Conservation (phyloP, 2,329 filamentous ascomycete species). For the Elsinoe ampelina region DNA sequence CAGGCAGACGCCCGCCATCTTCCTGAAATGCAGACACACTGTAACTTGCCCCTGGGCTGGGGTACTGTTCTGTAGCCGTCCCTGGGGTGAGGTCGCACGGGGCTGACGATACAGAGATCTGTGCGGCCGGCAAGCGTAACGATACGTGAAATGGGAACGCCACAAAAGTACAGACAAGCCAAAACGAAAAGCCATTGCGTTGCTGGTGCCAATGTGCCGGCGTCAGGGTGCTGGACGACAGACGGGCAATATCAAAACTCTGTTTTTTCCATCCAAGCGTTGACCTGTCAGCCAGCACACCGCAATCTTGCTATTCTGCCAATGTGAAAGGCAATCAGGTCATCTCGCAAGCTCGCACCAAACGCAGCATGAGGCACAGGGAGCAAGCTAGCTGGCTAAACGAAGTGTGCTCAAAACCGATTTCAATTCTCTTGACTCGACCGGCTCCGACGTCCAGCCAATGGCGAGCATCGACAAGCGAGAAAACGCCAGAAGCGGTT, state of each 20-base stretch:
- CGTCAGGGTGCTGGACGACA: conserved; percentile 8
- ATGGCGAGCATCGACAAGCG: neutral
- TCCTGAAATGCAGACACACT: neutral
- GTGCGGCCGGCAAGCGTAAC: conserved; percentile 6
- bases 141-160: conserved; percentile 4
- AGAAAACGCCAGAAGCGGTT: conserved; percentile 7
- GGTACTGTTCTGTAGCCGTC: no score
- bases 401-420: conserved; percentile 10
- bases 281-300: neutral
- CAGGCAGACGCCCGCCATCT: neutral
- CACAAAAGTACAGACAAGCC: conserved; percentile 4
- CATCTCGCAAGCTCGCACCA: conserved; percentile 6
- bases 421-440: conserved; percentile 10
- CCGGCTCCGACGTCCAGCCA: neutral
- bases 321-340: neutral
- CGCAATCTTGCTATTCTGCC: neutral
- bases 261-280: neutral
- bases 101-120: conserved; percentile 9
- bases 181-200: conserved; percentile 4
- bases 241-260: conserved; percentile 4
- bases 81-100: neutral
- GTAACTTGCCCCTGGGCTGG: neutral
- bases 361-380: conserved; percentile 2
- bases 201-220: conserved; percentile 11
- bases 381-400: conserved; percentile 5